Conservation (phyloP, 1,139 yeast genomes). For the Kodamaea arcana region DNA sequence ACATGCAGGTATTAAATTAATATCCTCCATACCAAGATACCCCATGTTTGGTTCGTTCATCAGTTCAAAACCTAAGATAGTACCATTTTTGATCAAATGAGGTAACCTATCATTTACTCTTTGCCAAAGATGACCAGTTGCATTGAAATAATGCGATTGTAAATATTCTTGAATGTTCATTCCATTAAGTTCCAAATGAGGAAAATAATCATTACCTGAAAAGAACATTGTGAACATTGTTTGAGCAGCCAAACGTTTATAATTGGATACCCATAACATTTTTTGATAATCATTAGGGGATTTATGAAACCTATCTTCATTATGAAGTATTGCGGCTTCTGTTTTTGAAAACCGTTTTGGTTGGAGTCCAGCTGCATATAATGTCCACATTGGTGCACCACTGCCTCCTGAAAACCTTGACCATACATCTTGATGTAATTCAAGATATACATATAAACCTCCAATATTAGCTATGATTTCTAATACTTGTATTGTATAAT, state of each 20-base stretch:
- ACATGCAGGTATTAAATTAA: conserved; percentile 44
- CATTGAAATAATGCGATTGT: conserved; percentile 57
- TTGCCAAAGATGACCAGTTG: conserved; percentile 53
- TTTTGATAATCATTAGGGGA: conserved; percentile 51
- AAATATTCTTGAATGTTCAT: conserved; percentile 74
- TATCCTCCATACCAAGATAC: conserved; percentile 49
- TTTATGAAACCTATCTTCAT: conserved; percentile 34
- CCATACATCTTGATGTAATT: conserved; percentile 96
- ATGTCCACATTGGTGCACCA: conserved; percentile 94
- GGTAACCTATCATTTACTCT: conserved; percentile 48
- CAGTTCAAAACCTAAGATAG: conserved; percentile 75
- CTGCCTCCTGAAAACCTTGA: conserved; percentile 88
- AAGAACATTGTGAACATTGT: conserved; percentile 86
- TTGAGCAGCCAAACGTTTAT: conserved; percentile 67
- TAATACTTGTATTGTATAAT: conserved; percentile 63
- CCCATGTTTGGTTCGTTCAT: conserved; percentile 85
- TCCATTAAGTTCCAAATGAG: conserved; percentile 64
- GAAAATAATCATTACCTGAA: conserved; percentile 70
- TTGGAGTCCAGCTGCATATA: conserved; percentile 89
- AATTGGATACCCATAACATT: conserved; percentile 94
- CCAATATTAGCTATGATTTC: conserved; percentile 56
- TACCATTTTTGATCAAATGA: conserved; percentile 48
- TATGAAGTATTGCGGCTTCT: conserved; percentile 75
- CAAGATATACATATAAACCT: conserved; percentile 78
- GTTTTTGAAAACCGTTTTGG: conserved; percentile 65